Base-by-base conservation (phyloP, 2,329 filamentous ascomycete species). In the Claviceps capensis region DNA sequence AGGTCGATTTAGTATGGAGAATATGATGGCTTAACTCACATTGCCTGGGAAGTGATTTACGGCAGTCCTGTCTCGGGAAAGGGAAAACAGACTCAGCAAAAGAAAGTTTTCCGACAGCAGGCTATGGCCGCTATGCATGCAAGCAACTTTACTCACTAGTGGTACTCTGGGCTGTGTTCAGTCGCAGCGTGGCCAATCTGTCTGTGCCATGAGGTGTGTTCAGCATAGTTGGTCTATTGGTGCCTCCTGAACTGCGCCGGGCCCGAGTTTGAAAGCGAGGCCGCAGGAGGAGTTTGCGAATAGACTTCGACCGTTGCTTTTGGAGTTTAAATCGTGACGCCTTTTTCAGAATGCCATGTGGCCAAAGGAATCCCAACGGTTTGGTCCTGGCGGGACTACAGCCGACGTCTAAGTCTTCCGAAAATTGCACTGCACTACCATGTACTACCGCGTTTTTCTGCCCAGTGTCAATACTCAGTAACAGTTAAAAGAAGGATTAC, bases 201-300 rank as follows among this genome's bases (percentile, higher is more conserved):
- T 51, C 49, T 46, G 36, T 42, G 51, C 45, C 49, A 16, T 46
- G 51, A 14, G 45, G 16, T n/a, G 34, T 43, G 23, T 50, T 30
- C 11, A 23, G 14, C 37, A 26, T 1, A 5, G n/a, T 36, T 26
- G n/a, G 11, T 30, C 47, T 50, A 3, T 40, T 49, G 47, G 47
- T 48, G 22, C n/a, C 37, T 30, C 45, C 30, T 19, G 53, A 52
- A 19, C 17, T 42, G 17, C 9, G 22, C 2, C 71, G 72, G 17
- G 62, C 57, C 52, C 69, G 72, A 4, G 67, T 65, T 43, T 63
- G 62, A 69, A 71, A 72, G 2, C 68, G 67, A 9, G 66, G 63
- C 42, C 61, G 70, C 5, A 67, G 63, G 48, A 75, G 73, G 6
- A 72, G 57, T 48, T 65, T 72, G 26, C 62, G 63, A 5, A 64